Evolutionary conservation across 2,329 filamentous ascomycete species (phyloP).

Genomic region (Fusarium guadeloupense): DNA sequence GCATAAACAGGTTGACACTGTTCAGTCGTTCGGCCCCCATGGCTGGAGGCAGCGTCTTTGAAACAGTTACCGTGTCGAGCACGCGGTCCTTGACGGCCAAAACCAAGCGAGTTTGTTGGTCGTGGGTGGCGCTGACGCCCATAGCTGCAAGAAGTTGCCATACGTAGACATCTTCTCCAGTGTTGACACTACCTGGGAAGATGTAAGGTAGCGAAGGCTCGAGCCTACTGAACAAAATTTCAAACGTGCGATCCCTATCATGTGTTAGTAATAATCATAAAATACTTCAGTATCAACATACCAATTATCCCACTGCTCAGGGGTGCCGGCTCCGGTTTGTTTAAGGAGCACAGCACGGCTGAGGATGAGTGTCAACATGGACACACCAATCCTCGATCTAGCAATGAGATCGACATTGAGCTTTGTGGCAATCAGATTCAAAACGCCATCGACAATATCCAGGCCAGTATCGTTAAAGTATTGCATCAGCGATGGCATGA

Average conservation of each 20-base stretch:
- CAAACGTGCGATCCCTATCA: conserved; percentile 77
- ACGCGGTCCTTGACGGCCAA: conserved; percentile 97
- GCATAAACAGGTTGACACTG: conserved; percentile 98
- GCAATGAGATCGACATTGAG: conserved; percentile 86
- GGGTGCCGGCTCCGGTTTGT: conserved; percentile 75
- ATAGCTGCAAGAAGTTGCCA: conserved; percentile 98
- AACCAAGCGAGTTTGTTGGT: conserved; percentile 94
- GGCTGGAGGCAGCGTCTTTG: conserved; percentile 87
- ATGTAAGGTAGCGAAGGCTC: conserved; percentile 85
- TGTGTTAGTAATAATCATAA: conserved; percentile 46
- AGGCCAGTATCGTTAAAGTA: conserved; percentile 92
- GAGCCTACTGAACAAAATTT: conserved; percentile 84
- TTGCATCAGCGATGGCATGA: conserved; percentile 89
- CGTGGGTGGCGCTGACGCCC: conserved; percentile 89
- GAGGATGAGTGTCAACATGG: conserved; percentile 91
- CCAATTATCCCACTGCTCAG: conserved; percentile 85
- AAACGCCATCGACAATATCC: conserved; percentile 87
- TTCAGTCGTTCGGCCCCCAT: conserved; percentile 85
- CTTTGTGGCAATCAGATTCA: conserved; percentile 84
- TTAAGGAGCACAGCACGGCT: conserved; percentile 94
- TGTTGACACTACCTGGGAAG: conserved; percentile 91
- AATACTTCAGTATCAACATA: conserved; percentile 48
- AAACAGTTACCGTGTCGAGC: conserved; percentile 90
- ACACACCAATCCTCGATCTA: conserved; percentile 86
- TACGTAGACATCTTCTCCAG: conserved; percentile 92